phyloP scores from a whole-genome alignment of 306 rosid genomes.

The Cicer cuneatum region DNA sequence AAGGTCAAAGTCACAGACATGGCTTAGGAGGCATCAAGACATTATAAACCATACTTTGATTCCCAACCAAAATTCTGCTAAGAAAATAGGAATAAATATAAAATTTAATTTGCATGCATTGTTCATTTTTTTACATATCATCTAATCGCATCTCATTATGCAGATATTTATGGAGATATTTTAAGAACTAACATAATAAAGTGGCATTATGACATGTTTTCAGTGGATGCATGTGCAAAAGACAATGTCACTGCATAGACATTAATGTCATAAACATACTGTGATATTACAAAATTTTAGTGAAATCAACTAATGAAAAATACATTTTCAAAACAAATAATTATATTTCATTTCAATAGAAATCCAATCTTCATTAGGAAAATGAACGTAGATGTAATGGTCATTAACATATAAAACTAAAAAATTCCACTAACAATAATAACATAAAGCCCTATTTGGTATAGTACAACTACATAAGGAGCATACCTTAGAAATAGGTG shows the following conservation, averaged over 20 bases:
- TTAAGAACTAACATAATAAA: neutral
- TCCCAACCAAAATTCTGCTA: conserved; percentile 24
- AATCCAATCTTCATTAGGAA: conserved; percentile 27
- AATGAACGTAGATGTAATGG: conserved; percentile 3
- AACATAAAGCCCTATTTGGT: neutral
- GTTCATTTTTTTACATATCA: neutral
- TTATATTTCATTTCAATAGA: conserved; percentile 29
- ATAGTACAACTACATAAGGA: conserved; percentile 32
- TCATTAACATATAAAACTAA: conserved; percentile 30
- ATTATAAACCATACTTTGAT: conserved; percentile 4
- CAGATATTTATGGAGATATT: neutral
- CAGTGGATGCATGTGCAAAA: neutral
- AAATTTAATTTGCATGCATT: neutral
- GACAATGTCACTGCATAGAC: neutral
- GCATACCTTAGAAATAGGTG: conserved; percentile 84
- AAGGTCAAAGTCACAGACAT: conserved; percentile 14
- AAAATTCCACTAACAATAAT: conserved; percentile 24
- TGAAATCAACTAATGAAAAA: conserved; percentile 26
- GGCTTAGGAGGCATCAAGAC: conserved; percentile 27
- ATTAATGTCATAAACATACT: conserved; percentile 13
- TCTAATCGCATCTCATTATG: neutral
- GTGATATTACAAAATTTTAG: conserved; percentile 8
- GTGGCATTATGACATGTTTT: neutral
- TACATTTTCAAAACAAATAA: conserved; percentile 32
- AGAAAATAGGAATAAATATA: conserved; percentile 24